Evolutionary conservation across 345 rosid species (phyloP), one percentile per base, ranked within the genome.

Genomic region (Citropsis articulata): DNA sequence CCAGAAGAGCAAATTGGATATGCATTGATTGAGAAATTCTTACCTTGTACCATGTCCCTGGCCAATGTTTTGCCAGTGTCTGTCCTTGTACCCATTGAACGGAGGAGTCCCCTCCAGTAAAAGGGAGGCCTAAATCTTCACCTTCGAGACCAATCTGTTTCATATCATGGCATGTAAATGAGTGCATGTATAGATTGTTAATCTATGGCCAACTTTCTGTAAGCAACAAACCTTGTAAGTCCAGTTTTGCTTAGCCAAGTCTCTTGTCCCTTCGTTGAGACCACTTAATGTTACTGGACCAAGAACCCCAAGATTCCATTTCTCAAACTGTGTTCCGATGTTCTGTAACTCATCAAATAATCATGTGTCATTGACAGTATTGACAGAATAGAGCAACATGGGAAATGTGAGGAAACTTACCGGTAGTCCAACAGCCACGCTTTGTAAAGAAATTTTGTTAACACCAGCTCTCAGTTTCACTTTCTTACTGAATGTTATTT

Each of bases 21-120:
- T 30, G 38, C 4, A 14, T 45, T 19, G 33, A 24, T 9, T 45
- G 36, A 40, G 48, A 14, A 66, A 59, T 66, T 78, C 78, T 81
- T 69, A 88, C 96, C 91, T 93, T 95, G 86, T 90, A 95, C 98
- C 99, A 97, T 66, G 90, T 94, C 59, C 94, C 81, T n/a, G 98
- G 97, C 84, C 90, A 90, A 66, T 79, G 87, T 73, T 75, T 82
- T 2, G 85, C 86, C 76, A 94, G 81, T 12, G 76, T 57, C 36
- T 95, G 66, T 64, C 94, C 98, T 80, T 86, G 75, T 12, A 67
- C 80, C 99, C 99, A 97, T 68, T 89, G 89, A n/a, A 92, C 97
- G 2, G 94, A 83, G 35, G 90, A 83, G 81, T 92, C 91, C 14
- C 90, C 93, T 16, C 82, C 81, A 31, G 80, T 68, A 0, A 91